Evolutionary conservation across 352 stramenopile genomes (phyloP), one percentile per base, ranked within the genome.

Genomic region (Globisporangium viniferum): DNA sequence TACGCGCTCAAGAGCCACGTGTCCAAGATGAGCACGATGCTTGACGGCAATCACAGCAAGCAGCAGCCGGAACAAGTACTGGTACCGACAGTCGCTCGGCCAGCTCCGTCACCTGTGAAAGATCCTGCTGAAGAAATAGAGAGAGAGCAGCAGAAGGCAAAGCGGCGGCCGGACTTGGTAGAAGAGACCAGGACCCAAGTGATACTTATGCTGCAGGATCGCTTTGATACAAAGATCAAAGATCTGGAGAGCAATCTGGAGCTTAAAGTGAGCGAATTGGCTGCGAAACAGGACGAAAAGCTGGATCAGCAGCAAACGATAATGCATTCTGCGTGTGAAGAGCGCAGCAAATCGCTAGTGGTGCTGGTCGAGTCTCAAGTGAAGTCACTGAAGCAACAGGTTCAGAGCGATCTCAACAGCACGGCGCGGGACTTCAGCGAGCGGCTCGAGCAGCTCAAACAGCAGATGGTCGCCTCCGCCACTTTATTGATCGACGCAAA

Each of bases 1-100:
- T 75, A 73, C 18, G 78, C 81, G 2, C 66, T 91, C 2, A 91
- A 93, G 59, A 73, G 71, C 22, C 82, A 86, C 36, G 67, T 91
- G 6, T 65, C 68, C 4, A 86, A 88, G 41, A 78, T 78, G 64
- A 73, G 44, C 33, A 39, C 44, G 36, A 49, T 76, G 51, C 10
- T 60, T 14, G 62, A 71, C n/a, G 49, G 10, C 0, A 44, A 18
- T 29, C 56, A 64, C 12, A 73, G 59, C 6, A 24, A 56, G 0
- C 53, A 73, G 8, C 60, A 70, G 5, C 57, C 71, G n/a, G 35
- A 58, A 6, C 35, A 65, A 22, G 39, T 56, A 59, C 59, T 10
- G 8, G 24, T 15, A 53, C 27, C 24, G 36, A 0, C 20, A 57
- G 27, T 12, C 39, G 22, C 39, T 49, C n/a, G 20, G 9, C 14